These are phyloP conservation scores for Crithidia acanthocephali DNA, from an alignment of 208 protist species.

Conservation along the genomic window DNA sequence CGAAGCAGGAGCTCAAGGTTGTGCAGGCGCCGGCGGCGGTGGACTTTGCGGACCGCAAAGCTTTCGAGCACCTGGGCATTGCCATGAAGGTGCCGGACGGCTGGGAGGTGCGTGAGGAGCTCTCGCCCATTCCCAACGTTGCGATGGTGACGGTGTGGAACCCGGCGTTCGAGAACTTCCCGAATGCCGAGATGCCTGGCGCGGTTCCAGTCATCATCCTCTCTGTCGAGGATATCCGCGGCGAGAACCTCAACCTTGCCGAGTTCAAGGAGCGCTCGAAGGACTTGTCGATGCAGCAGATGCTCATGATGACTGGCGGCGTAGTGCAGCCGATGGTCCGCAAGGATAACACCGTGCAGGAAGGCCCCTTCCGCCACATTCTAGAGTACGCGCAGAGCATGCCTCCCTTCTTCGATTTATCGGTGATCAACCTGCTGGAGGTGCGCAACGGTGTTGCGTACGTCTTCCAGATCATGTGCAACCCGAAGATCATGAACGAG, in stretches of 20 bases:
- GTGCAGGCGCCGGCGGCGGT: background rate
- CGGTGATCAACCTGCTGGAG: conserved; percentile 74
- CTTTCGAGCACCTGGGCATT: conserved; percentile 54
- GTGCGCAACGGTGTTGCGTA: conserved; percentile 76
- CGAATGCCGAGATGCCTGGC: conserved; percentile 46
- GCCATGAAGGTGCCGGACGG: conserved; percentile 53
- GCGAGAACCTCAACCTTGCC: conserved; percentile 68
- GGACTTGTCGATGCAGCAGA: conserved; percentile 70
- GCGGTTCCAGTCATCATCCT: conserved; percentile 71
- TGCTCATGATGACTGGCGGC: conserved; percentile 84
- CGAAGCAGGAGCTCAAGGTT: background rate
- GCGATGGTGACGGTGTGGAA: conserved; percentile 83
- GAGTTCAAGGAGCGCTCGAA: conserved; percentile 87
- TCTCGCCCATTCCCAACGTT: conserved; percentile 78
- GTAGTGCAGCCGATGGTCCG: conserved; percentile 62
- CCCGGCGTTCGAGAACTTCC: conserved; percentile 52
- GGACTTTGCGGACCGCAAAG: conserved; percentile 20
- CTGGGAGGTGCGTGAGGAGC: conserved; percentile 75
- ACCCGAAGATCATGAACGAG: conserved; percentile 58
- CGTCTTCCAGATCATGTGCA: conserved; percentile 85
- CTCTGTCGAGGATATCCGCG: conserved; percentile 76
- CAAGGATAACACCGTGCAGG: conserved; percentile 45
- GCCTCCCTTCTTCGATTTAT: conserved; percentile 72
- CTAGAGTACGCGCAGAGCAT: conserved; percentile 73
- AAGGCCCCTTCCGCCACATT: conserved; percentile 66